Evolutionary conservation across 768 basidiomycete genomes (phyloP).

Genomic region (Sarcomyxa edulis): DNA sequence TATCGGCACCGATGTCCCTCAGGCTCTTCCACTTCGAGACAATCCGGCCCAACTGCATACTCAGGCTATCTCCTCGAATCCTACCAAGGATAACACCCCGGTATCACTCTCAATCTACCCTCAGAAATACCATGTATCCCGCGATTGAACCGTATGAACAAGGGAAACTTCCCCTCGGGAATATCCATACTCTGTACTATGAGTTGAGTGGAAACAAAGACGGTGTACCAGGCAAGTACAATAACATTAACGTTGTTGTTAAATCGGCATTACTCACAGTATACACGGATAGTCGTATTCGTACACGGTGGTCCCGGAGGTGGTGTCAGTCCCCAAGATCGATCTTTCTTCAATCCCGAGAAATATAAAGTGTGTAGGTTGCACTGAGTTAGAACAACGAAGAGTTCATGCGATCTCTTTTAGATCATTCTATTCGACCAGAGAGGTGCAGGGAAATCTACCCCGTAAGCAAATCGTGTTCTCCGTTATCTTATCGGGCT

Average conservation of each 20-base stretch:
- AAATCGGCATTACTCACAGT: no score
- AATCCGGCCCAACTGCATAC: no score
- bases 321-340: conserved; percentile 61
- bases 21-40: no score
- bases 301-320: conserved; percentile 86
- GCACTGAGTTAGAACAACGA: neutral
- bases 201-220: conserved; percentile 76
- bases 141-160: conserved; percentile 58
- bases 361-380: conserved; percentile 70
- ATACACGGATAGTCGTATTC: conserved; percentile 56
- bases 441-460: conserved; percentile 83
- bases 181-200: conserved; percentile 75
- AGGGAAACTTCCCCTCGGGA: conserved; percentile 65
- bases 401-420: neutral
- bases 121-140: conserved; percentile 72
- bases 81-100: no score
- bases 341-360: conserved; percentile 75
- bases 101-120: no score
- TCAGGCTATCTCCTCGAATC: no score
- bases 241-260: no score
- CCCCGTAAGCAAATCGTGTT: conserved; percentile 50
- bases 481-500: neutral
- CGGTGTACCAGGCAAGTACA: conserved; percentile 60
- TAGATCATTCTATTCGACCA: conserved; percentile 89
- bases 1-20: no score